These are phyloP conservation scores for Ambrosia trifida DNA, from an alignment of 129 eudicot genomes.

Conservation along the genomic window DNA sequence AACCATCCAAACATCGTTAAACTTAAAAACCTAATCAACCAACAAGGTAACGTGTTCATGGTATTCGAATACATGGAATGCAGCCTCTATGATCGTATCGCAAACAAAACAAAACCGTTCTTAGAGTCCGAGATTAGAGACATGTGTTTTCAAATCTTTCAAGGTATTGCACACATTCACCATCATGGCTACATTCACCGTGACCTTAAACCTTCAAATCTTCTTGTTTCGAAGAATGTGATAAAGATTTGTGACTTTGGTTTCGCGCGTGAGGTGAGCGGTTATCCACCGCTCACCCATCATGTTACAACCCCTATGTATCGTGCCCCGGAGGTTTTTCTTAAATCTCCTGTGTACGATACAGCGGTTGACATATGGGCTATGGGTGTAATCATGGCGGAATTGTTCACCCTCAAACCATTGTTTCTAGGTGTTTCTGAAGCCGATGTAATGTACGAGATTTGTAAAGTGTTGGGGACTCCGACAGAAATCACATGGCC, in stretches of 20 bases:
- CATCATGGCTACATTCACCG: background rate
- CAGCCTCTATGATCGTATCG: background rate
- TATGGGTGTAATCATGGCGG: slow-evolving; percentile 23
- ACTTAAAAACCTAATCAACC: background rate
- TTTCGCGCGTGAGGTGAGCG: background rate
- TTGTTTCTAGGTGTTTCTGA: slow-evolving; percentile 15
- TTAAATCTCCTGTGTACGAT: background rate
- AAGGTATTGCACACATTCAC: slow-evolving; percentile 19
- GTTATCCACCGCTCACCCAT: background rate
- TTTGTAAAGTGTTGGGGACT: slow-evolving; percentile 17
- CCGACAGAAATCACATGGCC: slow-evolving; percentile 6
- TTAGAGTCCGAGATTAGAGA: slow-evolving; percentile 5
- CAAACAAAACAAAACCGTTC: background rate
- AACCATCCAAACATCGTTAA: slow-evolving; percentile 18
- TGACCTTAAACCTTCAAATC: background rate
- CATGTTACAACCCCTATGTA: background rate
- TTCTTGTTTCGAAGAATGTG: background rate
- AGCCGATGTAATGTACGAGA: background rate
- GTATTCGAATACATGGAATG: slow-evolving; percentile 20
- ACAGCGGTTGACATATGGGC: slow-evolving; percentile 28
- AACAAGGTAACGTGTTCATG: background rate
- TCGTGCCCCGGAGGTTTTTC: slow-evolving; percentile 21
- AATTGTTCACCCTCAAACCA: slow-evolving; percentile 12
- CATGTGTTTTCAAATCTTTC: slow-evolving; percentile 3
- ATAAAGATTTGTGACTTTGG: slow-evolving; percentile 23